Evolutionary conservation across 305 asterid species (phyloP).

Genomic region (Fraxinus latifolia): DNA sequence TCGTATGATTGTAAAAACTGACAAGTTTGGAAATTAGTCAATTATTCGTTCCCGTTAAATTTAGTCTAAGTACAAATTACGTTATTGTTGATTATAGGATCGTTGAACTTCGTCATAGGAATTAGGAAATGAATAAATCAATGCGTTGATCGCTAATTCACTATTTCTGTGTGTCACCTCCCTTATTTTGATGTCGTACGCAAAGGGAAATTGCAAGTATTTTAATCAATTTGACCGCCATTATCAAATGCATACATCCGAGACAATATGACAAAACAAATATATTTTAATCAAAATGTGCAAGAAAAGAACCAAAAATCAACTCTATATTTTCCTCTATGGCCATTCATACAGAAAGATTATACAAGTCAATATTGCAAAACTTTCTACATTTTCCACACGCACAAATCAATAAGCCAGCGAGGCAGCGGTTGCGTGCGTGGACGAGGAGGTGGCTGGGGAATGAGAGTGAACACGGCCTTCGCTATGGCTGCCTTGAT

Average conservation of each 20-base stretch:
- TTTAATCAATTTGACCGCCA: conserved; percentile 25
- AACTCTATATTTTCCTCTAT: conserved; percentile 7
- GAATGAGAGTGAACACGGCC: conserved; percentile 42
- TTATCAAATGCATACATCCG: conserved; percentile 22
- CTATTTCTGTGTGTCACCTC: no score
- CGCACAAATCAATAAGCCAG: conserved; percentile 33
- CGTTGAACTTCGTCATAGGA: no score
- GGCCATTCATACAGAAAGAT: background rate
- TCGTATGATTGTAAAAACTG: no score
- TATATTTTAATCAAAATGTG: background rate
- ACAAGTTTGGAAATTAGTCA: no score
- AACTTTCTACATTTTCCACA: conserved; percentile 29
- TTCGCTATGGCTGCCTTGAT: conserved; percentile 32
- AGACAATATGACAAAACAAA: background rate
- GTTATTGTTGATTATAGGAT: no score
- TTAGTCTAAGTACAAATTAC: no score
- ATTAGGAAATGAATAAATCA: no score
- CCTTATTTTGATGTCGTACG: conserved; percentile 19
- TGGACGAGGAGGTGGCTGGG: conserved; percentile 48
- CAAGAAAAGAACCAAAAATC: conserved; percentile 14
- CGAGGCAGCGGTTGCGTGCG: conserved; percentile 45
- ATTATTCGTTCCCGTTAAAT: no score
- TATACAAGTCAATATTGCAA: background rate
- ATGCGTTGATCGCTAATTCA: no score
- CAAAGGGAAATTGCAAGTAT: conserved; percentile 26